Conservation (phyloP, 2,329 filamentous ascomycete species). For the Colletotrichum truncatum region DNA sequence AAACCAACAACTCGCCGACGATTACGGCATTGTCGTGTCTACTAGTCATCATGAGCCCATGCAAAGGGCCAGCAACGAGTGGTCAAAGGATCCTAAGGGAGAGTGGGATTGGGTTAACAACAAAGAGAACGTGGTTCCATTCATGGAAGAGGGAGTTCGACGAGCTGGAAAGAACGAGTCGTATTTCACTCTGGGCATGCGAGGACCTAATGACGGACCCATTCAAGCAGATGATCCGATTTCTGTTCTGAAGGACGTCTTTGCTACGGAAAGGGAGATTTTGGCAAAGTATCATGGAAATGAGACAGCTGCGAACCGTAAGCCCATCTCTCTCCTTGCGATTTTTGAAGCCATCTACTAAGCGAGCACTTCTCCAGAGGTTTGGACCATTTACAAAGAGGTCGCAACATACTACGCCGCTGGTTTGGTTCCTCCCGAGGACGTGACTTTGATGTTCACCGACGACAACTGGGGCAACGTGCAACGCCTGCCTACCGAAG, state of each 20-base stretch:
- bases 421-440: constrained; percentile 62
- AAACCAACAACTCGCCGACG: constrained; percentile 73
- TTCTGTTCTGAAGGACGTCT: constrained; percentile 64
- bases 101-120: constrained; percentile 74
- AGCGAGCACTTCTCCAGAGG: too few relatives aligned
- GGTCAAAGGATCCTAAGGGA: constrained; percentile 58
- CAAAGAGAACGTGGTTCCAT: constrained; percentile 70
- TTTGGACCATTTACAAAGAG: constrained; percentile 72
- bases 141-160: constrained; percentile 68
- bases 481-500: constrained; percentile 60
- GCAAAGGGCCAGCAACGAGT: constrained; percentile 64
- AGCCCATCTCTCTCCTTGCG: too few relatives aligned
- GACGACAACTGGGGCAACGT: constrained; percentile 71
- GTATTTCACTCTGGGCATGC: constrained; percentile 75
- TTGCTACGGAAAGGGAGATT: constrained; percentile 67
- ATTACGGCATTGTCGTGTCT: constrained; percentile 74
- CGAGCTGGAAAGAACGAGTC: constrained; percentile 61
- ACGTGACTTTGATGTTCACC: constrained; percentile 67
- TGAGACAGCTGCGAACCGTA: constrained; percentile 64
- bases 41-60: constrained; percentile 77
- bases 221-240: constrained; percentile 62
- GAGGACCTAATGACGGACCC: constrained; percentile 71
- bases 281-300: constrained; percentile 63
- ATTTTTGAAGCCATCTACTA: too few relatives aligned
- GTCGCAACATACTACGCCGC: constrained; percentile 67